Percentiles rank a stretch among this genome's conserved stretches.
Evolutionary conservation across 1,284 basidiomycete species (phyloP).

Genomic region (Boletus holoroseus): DNA sequence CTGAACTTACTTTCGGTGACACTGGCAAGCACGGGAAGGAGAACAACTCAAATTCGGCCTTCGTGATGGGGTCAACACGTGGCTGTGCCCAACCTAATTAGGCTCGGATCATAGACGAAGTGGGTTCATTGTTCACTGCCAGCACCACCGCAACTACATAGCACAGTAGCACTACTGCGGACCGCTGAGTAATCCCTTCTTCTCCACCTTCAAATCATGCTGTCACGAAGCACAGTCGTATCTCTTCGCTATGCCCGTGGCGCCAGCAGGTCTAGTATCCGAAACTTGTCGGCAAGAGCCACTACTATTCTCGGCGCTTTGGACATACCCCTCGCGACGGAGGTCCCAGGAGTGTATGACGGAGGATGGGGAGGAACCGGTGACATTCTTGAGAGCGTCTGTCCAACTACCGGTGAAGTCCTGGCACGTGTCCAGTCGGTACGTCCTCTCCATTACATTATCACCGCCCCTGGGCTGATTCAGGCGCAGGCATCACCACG

Average conservation of each 20-base stretch:
- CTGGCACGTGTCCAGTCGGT: slow-evolving; percentile 65
- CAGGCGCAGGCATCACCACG: slow-evolving; percentile 52
- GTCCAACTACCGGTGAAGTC: slow-evolving; percentile 73
- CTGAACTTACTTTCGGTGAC: not conserved
- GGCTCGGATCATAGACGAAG: slow-evolving; percentile 8
- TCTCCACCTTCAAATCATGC: slow-evolving; percentile 13
- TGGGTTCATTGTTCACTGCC: not conserved
- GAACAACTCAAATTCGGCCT: slow-evolving; percentile 1
- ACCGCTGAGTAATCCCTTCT: not conserved
- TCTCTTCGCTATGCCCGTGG: slow-evolving; percentile 6
- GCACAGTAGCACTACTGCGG: not conserved
- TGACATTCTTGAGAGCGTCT: slow-evolving; percentile 60
- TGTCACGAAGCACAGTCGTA: slow-evolving; percentile 21
- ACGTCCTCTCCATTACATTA: slow-evolving; percentile 22
- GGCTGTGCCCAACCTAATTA: slow-evolving; percentile 13
- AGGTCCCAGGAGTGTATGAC: slow-evolving; percentile 70
- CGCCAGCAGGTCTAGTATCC: slow-evolving; percentile 13
- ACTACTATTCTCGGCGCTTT: slow-evolving; percentile 58
- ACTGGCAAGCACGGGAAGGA: not conserved
- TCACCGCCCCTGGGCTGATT: slow-evolving; percentile 3
- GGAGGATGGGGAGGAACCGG: slow-evolving; percentile 75
- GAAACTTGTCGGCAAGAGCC: slow-evolving; percentile 57
- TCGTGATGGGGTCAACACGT: slow-evolving; percentile 6
- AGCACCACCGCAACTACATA: too few relatives aligned
- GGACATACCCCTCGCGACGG: slow-evolving; percentile 50